phyloP scores from a whole-genome alignment of 139 green algal genomes.

The Chlorella sp. region DNA sequence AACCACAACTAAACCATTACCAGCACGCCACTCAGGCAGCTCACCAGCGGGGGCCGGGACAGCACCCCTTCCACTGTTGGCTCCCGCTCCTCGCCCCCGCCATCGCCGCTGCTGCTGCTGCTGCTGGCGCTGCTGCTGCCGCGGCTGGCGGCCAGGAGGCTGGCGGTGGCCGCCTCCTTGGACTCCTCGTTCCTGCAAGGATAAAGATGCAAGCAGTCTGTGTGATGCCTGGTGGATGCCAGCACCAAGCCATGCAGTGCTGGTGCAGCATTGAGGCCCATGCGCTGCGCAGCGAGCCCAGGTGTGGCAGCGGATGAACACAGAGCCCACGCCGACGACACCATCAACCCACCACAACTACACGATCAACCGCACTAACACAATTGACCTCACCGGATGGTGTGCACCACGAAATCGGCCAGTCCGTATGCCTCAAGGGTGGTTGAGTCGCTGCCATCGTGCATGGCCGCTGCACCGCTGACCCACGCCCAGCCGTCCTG shows the following conservation, averaged over 20 bases:
- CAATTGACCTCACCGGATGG: slow-evolving; percentile 4
- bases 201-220: not conserved
- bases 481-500: slow-evolving; percentile 45
- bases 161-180: not conserved
- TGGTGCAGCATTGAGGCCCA: too few species aligned
- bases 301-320: too few species aligned
- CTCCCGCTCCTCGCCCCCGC: not conserved
- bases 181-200: slow-evolving; percentile 17
- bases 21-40: not conserved
- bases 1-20: too few species aligned
- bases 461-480: not conserved
- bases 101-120: not conserved
- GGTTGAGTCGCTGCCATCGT: not conserved
- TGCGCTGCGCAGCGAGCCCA: not conserved
- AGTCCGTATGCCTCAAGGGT: slow-evolving; percentile 44
- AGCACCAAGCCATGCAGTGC: not conserved
- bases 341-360: not conserved
- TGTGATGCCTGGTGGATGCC: not conserved
- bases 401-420: slow-evolving; percentile 45
- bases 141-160: too few species aligned
- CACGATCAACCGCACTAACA: not conserved
- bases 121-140: not conserved
- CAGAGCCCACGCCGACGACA: not conserved
- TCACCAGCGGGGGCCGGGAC: not conserved
- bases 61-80: slow-evolving; percentile 2